Conservation (phyloP, 2,329 filamentous ascomycete genomes). For the Didymella arachidicola region DNA sequence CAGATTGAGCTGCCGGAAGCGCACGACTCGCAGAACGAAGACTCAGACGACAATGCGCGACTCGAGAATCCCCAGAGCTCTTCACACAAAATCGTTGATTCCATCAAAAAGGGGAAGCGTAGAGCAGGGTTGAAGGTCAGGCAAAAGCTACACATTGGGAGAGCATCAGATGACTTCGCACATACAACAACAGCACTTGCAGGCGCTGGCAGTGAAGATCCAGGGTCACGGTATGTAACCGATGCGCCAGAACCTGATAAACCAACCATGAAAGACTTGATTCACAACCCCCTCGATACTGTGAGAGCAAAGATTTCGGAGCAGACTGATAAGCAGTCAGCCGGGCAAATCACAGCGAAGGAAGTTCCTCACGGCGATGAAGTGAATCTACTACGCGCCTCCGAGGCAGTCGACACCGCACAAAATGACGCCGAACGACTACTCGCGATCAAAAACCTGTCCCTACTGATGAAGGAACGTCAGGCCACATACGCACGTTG, state of each 20-base stretch:
- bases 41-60: slow-evolving; percentile 6
- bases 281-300: slow-evolving; percentile 37
- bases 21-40: background rate
- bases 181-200: slow-evolving; percentile 26
- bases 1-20: slow-evolving; percentile 23
- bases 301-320: slow-evolving; percentile 33
- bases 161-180: slow-evolving; percentile 25
- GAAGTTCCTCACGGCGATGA: slow-evolving; percentile 49
- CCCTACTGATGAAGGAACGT: slow-evolving; percentile 35
- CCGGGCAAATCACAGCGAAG: slow-evolving; percentile 55
- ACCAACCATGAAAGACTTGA: slow-evolving; percentile 33
- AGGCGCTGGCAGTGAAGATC: slow-evolving; percentile 18
- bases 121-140: slow-evolving; percentile 33
- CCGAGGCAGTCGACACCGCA: slow-evolving; percentile 33
- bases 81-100: slow-evolving; percentile 22
- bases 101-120: slow-evolving; percentile 32
- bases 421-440: slow-evolving; percentile 23
- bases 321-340: slow-evolving; percentile 35
- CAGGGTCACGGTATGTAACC: slow-evolving; percentile 31
- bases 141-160: slow-evolving; percentile 35
- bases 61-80: slow-evolving; percentile 13
- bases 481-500: slow-evolving; percentile 48
- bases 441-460: slow-evolving; percentile 29
- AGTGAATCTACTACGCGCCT: slow-evolving; percentile 48
- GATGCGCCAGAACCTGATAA: slow-evolving; percentile 31